phyloP scores from a whole-genome alignment of 2,329 filamentous ascomycete genomes.

The Pseudonectria buxi region DNA sequence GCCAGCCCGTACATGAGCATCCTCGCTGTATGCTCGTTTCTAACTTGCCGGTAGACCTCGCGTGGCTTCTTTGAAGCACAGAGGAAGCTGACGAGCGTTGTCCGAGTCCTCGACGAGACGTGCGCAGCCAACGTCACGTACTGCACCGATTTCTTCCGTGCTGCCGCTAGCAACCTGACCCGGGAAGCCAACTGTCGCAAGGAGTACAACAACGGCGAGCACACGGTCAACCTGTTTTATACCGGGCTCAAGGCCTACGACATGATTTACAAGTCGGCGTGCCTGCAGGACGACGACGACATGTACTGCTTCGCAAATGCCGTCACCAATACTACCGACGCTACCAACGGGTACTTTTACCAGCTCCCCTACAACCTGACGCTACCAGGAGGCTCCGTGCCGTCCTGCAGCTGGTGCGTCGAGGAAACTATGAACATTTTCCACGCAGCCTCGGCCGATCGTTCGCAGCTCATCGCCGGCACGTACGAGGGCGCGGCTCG shows the following conservation, averaged over 20 bases:
- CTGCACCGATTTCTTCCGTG: constrained; percentile 60
- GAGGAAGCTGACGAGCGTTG: constrained; percentile 64
- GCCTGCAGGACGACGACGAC: constrained; percentile 60
- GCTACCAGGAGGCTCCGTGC: constrained; percentile 60
- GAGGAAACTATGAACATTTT: constrained; percentile 78
- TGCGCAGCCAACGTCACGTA: constrained; percentile 61
- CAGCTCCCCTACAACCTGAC: constrained; percentile 72
- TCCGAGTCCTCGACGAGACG: constrained; percentile 69
- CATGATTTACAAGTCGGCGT: constrained; percentile 72
- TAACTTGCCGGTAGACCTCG: constrained; percentile 56
- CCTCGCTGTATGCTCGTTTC: neutral
- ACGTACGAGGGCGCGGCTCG: constrained; percentile 67
- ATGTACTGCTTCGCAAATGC: constrained; percentile 81
- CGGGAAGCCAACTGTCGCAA: constrained; percentile 57
- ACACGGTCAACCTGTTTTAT: constrained; percentile 67
- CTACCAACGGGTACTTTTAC: constrained; percentile 74
- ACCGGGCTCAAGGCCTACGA: constrained; percentile 70
- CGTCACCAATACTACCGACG: constrained; percentile 64
- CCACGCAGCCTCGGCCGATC: constrained; percentile 59
- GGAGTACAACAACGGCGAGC: constrained; percentile 63
- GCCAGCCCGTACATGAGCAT: constrained; percentile 17
- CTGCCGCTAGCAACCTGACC: constrained; percentile 60
- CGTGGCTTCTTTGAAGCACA: constrained; percentile 75
- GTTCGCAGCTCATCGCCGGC: constrained; percentile 56
- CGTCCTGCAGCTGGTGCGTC: constrained; percentile 70